These are phyloP conservation scores for Talaromyces stipitatus DNA, from an alignment of 495 filamentous ascomycete genomes.

Conservation along the genomic window DNA sequence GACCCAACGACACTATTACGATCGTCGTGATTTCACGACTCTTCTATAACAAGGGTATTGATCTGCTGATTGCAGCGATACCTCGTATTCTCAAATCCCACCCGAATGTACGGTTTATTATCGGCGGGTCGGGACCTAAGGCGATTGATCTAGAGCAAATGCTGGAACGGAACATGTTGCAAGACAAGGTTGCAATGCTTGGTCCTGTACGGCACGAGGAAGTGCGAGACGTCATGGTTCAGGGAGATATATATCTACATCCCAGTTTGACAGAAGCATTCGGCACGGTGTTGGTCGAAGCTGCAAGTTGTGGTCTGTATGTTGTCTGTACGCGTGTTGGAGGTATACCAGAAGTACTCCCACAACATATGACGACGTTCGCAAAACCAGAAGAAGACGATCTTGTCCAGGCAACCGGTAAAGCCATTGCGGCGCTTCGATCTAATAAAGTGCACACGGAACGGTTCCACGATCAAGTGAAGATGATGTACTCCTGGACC, in stretches of 20 bases:
- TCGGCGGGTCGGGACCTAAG: constrained; percentile 90
- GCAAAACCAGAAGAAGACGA: constrained; percentile 91
- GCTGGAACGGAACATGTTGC: constrained; percentile 90
- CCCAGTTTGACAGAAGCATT: constrained; percentile 94
- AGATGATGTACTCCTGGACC: constrained; percentile 96
- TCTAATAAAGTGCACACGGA: constrained; percentile 82
- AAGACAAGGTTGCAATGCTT: constrained; percentile 86
- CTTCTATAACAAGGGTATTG: constrained; percentile 98
- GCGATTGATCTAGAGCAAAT: constrained; percentile 97
- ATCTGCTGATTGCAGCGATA: constrained; percentile 87
- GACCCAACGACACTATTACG: constrained; percentile 80
- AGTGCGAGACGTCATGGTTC: constrained; percentile 96
- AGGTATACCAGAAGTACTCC: constrained; percentile 92
- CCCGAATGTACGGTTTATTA: constrained; percentile 93
- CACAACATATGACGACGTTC: constrained; percentile 89
- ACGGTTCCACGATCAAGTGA: constrained; percentile 91
- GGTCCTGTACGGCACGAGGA: constrained; percentile 92
- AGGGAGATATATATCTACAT: constrained; percentile 94
- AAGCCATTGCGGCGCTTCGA: constrained; percentile 73
- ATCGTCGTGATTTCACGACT: constrained; percentile 96
- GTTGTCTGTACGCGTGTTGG: constrained; percentile 95
- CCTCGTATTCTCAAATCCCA: constrained; percentile 83
- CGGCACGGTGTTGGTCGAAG: constrained; percentile 95
- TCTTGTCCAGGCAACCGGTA: constrained; percentile 71
- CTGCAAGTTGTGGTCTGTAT: constrained; percentile 88